Conservation (phyloP, 2,329 filamentous ascomycete genomes). For the Sarocladiaceae sp. region DNA sequence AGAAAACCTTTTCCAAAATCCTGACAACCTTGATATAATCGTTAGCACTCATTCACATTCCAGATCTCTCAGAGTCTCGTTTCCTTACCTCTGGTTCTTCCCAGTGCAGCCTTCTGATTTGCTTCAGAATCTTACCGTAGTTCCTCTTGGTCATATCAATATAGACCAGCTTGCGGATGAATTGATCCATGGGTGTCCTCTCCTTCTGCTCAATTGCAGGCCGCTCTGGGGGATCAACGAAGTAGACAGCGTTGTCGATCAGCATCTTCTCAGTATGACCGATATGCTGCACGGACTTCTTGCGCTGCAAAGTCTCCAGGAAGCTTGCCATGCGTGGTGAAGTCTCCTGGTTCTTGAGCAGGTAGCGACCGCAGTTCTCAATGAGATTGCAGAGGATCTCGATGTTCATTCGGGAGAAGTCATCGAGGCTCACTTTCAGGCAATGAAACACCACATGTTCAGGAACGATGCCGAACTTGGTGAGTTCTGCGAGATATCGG, state of each 20-base stretch:
- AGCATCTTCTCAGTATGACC: constrained; percentile 96
- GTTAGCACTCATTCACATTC: constrained; percentile 2
- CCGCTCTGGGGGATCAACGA: constrained; percentile 90
- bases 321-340: constrained; percentile 90
- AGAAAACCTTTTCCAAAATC: constrained; percentile 84
- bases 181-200: constrained; percentile 85
- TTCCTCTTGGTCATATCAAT: constrained; percentile 90
- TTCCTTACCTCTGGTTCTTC: constrained; percentile 71
- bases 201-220: constrained; percentile 96
- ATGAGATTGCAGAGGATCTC: constrained; percentile 95
- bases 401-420: constrained; percentile 98
- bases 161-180: constrained; percentile 88
- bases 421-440: constrained; percentile 92
- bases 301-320: constrained; percentile 87
- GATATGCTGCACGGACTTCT: constrained; percentile 92
- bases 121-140: constrained; percentile 87
- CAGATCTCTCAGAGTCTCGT: background rate
- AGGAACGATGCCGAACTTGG: constrained; percentile 95
- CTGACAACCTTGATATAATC: constrained; percentile 52
- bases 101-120: constrained; percentile 94
- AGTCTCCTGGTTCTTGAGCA: constrained; percentile 88
- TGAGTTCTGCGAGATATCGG: constrained; percentile 94
- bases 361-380: constrained; percentile 92
- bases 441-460: constrained; percentile 99
- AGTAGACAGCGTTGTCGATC: constrained; percentile 96